Evolutionary conservation across 1,284 basidiomycete species (phyloP).

Genomic region (Cutaneotrichosporon sp.): DNA sequence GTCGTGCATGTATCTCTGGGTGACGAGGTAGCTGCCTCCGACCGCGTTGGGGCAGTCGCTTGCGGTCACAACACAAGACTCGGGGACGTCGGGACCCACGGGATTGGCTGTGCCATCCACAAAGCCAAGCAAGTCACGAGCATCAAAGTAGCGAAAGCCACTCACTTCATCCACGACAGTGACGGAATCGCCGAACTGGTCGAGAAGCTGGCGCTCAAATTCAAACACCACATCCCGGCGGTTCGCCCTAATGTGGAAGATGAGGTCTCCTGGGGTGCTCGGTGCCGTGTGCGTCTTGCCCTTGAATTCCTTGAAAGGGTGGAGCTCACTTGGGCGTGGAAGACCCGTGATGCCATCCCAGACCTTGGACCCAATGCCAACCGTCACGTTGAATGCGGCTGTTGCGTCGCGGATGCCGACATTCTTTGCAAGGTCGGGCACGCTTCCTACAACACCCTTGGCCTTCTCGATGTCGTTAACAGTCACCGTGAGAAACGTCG

Average conservation of each 20-base stretch:
- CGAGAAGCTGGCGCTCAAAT: slow-evolving; percentile 12
- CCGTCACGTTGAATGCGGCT: slow-evolving; percentile 5
- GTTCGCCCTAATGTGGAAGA: slow-evolving; percentile 16
- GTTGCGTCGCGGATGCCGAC: slow-evolving; percentile 10
- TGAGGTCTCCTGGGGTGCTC: slow-evolving; percentile 13
- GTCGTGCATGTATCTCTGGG: slow-evolving; percentile 20
- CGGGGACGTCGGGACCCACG: slow-evolving; percentile 8
- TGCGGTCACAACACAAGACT: background rate
- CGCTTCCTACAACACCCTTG: background rate
- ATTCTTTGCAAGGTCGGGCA: slow-evolving; percentile 12
- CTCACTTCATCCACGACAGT: slow-evolving; percentile 6
- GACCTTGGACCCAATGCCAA: slow-evolving; percentile 14
- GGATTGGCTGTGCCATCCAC: slow-evolving; percentile 21
- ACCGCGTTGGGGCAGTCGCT: background rate
- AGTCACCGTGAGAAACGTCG: slow-evolving; percentile 25
- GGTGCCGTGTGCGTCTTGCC: slow-evolving; percentile 12
- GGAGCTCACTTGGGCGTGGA: slow-evolving; percentile 12
- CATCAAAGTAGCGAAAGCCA: slow-evolving; percentile 22
- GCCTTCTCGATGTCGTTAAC: slow-evolving; percentile 12
- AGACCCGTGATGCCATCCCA: slow-evolving; percentile 12
- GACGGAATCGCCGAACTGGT: slow-evolving; percentile 8
- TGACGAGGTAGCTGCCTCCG: slow-evolving; percentile 14
- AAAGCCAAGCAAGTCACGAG: slow-evolving; percentile 18
- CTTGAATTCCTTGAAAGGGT: slow-evolving; percentile 13
- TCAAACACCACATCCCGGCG: slow-evolving; percentile 19